Conservation (phyloP, 176 grass and related monocot genomes). For the Tuctoria greenei region DNA sequence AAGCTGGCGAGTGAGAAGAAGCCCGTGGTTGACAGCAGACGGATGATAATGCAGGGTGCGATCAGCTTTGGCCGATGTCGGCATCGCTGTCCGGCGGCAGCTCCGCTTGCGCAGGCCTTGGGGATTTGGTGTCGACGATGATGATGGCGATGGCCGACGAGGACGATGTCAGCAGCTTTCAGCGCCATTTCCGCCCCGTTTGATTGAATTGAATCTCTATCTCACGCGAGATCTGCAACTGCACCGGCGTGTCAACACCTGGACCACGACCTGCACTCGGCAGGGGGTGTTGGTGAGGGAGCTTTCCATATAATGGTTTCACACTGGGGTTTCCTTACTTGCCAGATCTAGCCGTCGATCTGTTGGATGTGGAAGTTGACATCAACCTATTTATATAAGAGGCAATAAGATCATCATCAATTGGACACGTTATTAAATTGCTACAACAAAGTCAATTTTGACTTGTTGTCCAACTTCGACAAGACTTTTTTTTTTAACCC, state of each 20-base stretch:
- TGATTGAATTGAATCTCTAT: conserved; percentile 17
- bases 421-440: neutral
- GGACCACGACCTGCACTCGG: conserved; percentile 18
- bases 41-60: conserved; percentile 33
- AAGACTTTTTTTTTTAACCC: too few relatives aligned
- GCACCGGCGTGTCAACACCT: conserved; percentile 32
- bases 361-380: neutral
- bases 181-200: neutral
- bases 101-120: neutral
- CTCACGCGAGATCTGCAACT: conserved; percentile 36
- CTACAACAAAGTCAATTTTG: conserved; percentile 28
- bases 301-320: too few relatives aligned
- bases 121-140: neutral
- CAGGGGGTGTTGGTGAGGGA: neutral
- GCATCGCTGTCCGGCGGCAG: neutral
- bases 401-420: neutral
- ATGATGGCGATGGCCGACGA: conserved; percentile 14
- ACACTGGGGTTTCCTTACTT: neutral
- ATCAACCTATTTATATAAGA: conserved; percentile 3
- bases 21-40: neutral
- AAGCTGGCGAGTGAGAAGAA: neutral
- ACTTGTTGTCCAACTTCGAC: conserved; percentile 1
- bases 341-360: neutral
- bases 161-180: conserved; percentile 13
- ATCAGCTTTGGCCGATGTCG: conserved; percentile 17